Conservation (phyloP, 2,329 filamentous ascomycete genomes). For the Ophiostoma novo-ulmi region DNA sequence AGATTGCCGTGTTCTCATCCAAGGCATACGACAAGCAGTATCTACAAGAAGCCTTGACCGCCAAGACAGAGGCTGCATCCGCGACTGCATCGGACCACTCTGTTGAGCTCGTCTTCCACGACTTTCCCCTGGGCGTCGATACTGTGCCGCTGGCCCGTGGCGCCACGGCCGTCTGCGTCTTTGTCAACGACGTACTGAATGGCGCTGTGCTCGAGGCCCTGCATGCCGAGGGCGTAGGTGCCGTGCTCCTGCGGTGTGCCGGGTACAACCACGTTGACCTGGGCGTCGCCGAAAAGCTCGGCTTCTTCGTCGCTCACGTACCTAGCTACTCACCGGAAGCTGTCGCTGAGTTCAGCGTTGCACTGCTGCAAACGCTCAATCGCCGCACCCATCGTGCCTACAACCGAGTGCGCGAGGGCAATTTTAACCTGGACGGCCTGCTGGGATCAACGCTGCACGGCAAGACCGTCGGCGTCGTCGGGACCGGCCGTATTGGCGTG, state of each 20-base stretch:
- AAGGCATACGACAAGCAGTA: slow-evolving; percentile 37
- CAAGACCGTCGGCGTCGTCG: slow-evolving; percentile 62
- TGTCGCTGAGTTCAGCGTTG: slow-evolving; percentile 65
- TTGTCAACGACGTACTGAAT: slow-evolving; percentile 60
- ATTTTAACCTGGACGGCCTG: slow-evolving; percentile 62
- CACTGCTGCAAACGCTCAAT: slow-evolving; percentile 61
- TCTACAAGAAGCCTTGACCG: slow-evolving; percentile 46
- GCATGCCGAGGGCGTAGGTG: slow-evolving; percentile 46
- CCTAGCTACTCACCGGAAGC: slow-evolving; percentile 65
- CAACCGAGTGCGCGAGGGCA: slow-evolving; percentile 63
- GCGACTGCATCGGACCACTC: slow-evolving; percentile 23
- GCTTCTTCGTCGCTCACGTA: slow-evolving; percentile 60
- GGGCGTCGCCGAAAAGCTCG: slow-evolving; percentile 46
- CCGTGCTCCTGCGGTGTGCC: slow-evolving; percentile 61
- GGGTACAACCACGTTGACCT: slow-evolving; percentile 66
- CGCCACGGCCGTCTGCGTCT: slow-evolving; percentile 58
- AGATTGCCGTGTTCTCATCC: slow-evolving; percentile 14
- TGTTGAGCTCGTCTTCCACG: slow-evolving; percentile 52
- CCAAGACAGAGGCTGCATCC: neutral
- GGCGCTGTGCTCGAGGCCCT: slow-evolving; percentile 49
- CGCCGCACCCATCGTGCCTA: slow-evolving; percentile 63
- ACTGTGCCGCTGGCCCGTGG: slow-evolving; percentile 52
- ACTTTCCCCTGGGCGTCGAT: slow-evolving; percentile 50
- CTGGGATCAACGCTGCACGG: slow-evolving; percentile 56
- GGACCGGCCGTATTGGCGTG: slow-evolving; percentile 61